These are phyloP conservation scores for Fusarium albidum DNA, from an alignment of 2,329 filamentous ascomycete genomes.

Conservation along the genomic window DNA sequence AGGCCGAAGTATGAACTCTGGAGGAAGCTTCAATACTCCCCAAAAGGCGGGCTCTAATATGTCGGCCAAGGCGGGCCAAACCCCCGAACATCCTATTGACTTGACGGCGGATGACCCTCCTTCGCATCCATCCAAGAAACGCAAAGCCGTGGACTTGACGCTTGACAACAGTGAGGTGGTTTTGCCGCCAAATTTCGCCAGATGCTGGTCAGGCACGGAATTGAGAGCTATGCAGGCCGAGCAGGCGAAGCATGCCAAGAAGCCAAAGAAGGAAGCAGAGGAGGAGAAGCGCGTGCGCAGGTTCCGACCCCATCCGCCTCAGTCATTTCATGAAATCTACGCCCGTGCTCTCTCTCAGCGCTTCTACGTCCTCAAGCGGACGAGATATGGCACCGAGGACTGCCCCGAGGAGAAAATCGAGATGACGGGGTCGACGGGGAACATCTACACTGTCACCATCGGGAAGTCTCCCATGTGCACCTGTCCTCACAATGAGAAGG, in stretches of 20 bases:
- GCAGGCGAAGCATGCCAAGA: conserved; percentile 27
- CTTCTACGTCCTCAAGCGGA: conserved; percentile 57
- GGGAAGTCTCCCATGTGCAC: conserved; percentile 59
- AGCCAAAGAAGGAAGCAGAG: conserved; percentile 4
- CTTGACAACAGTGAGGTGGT: not conserved
- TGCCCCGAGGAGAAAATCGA: conserved; percentile 62
- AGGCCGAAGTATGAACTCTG: not conserved
- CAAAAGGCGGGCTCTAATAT: conserved; percentile 5
- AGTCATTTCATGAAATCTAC: conserved; percentile 48
- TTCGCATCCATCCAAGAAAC: conserved; percentile 26
- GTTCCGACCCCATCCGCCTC: conserved; percentile 46
- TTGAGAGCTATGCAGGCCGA: not conserved
- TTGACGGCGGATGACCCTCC: conserved; percentile 1
- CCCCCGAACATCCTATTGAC: conserved; percentile 12
- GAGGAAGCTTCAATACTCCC: not conserved
- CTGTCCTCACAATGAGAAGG: conserved; percentile 62
- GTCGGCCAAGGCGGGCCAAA: conserved; percentile 10
- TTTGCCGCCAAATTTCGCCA: too few species aligned
- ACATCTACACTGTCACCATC: conserved; percentile 68
- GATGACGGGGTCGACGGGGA: conserved; percentile 71
- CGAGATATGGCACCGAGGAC: conserved; percentile 43
- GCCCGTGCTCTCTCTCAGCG: conserved; percentile 51
- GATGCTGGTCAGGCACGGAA: not conserved
- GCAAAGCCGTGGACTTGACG: conserved; percentile 10
- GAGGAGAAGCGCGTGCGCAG: conserved; percentile 48